These are phyloP conservation scores for Alternaria infectoria DNA, from an alignment of 2,329 filamentous ascomycete species.

Conservation along the genomic window DNA sequence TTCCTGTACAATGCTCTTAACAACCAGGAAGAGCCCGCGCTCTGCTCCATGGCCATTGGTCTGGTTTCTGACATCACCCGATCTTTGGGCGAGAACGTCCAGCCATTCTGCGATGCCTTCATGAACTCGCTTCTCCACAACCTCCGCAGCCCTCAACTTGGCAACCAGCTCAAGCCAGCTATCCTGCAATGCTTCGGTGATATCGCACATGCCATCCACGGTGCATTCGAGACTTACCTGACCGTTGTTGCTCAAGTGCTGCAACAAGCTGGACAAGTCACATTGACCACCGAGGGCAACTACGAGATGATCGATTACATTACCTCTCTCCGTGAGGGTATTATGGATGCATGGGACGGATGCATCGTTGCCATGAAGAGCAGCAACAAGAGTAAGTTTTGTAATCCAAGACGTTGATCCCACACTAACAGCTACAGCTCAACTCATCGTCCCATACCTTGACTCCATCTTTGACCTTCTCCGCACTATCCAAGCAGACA, in stretches of 20 bases:
- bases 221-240: slow-evolving; percentile 91
- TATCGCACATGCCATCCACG: slow-evolving; percentile 91
- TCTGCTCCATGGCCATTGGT: slow-evolving; percentile 97
- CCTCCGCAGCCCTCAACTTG: slow-evolving; percentile 82
- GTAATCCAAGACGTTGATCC: not conserved
- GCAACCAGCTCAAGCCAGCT: slow-evolving; percentile 96
- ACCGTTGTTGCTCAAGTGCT: slow-evolving; percentile 91
- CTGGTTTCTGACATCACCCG: slow-evolving; percentile 95
- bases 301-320: slow-evolving; percentile 98
- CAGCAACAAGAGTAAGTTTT: slow-evolving; percentile 72
- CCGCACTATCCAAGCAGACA: slow-evolving; percentile 77
- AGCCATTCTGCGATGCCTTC: slow-evolving; percentile 94
- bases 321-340: slow-evolving; percentile 90
- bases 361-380: slow-evolving; percentile 93
- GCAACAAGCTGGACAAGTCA: slow-evolving; percentile 88
- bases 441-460: slow-evolving; percentile 77
- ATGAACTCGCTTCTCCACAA: slow-evolving; percentile 98
- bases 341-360: slow-evolving; percentile 99
- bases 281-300: slow-evolving; percentile 76
- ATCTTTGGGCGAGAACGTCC: slow-evolving; percentile 85
- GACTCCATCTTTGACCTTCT: slow-evolving; percentile 87
- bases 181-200: slow-evolving; percentile 98
- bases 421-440: slow-evolving; percentile 58
- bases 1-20: slow-evolving; percentile 93
- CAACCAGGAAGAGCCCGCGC: slow-evolving; percentile 92